Evolutionary conservation across 495 filamentous ascomycete species (phyloP).

Genomic region (Oidiodendron maius): DNA sequence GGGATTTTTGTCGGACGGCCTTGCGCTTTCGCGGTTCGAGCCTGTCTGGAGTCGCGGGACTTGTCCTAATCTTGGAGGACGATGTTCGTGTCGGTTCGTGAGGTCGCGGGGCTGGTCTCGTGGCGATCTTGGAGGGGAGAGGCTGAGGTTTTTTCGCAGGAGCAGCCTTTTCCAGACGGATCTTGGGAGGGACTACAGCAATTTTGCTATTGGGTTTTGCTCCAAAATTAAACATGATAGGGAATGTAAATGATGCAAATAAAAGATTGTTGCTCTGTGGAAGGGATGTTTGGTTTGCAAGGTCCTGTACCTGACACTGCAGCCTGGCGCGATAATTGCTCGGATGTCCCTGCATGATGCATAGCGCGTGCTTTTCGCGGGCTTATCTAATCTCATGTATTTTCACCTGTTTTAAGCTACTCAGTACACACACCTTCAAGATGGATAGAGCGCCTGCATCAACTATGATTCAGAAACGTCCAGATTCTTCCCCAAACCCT

Average conservation of each 20-base stretch:
- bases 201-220: not conserved
- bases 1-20: slow-evolving; percentile 7
- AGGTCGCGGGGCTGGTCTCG: not conserved
- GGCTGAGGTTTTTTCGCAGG: not conserved
- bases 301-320: too few relatives aligned
- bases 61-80: slow-evolving; percentile 19
- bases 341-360: too few relatives aligned
- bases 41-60: not conserved
- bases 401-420: too few relatives aligned
- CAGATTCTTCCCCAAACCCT: too few relatives aligned
- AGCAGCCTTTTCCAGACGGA: slow-evolving; percentile 29
- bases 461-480: too few relatives aligned
- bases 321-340: too few relatives aligned
- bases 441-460: too few relatives aligned
- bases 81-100: slow-evolving; percentile 14
- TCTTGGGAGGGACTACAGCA: slow-evolving; percentile 16
- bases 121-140: slow-evolving; percentile 5
- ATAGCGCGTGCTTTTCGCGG: too few relatives aligned
- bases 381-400: too few relatives aligned
- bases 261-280: too few relatives aligned
- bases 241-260: not conserved
- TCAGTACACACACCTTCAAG: too few relatives aligned
- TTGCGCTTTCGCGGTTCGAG: slow-evolving; percentile 12
- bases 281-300: too few relatives aligned
- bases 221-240: not conserved